Conservation (phyloP, 768 basidiomycete species). For the Coprinopsis strossmayeri region DNA sequence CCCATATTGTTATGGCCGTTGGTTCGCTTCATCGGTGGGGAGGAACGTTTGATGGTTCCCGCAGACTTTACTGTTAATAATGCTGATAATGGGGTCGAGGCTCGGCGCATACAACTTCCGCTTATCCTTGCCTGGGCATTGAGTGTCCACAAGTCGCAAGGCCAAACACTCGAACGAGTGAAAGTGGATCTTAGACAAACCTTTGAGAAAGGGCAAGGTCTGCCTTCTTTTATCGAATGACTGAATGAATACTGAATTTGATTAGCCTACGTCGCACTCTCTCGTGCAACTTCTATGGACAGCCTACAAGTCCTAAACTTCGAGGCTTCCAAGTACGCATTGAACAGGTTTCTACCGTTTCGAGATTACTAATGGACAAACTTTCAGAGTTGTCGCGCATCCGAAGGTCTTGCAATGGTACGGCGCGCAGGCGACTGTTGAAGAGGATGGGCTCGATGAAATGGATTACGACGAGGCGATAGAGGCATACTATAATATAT, state of each 20-base stretch:
- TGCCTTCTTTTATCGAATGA: not conserved
- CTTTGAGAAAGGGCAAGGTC: conserved; percentile 81
- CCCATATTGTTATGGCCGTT: conserved; percentile 43
- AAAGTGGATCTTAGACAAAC: conserved; percentile 69
- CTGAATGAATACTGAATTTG: not conserved
- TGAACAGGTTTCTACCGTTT: not conserved
- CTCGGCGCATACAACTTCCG: conserved; percentile 46
- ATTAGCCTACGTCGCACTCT: conserved; percentile 61
- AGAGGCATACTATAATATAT: conserved; percentile 23
- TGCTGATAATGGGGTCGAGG: conserved; percentile 51
- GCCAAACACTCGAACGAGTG: conserved; percentile 81
- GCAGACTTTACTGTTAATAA: conserved; percentile 60
- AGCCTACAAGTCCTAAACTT: conserved; percentile 63
- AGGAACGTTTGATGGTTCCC: conserved; percentile 42
- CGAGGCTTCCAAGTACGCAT: conserved; percentile 45
- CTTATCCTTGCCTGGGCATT: conserved; percentile 86
- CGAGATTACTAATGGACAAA: conserved; percentile 1
- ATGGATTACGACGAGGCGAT: conserved; percentile 32
- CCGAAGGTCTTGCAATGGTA: conserved; percentile 59
- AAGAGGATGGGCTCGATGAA: conserved; percentile 14
- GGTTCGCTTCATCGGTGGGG: conserved; percentile 49
- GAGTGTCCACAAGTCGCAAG: conserved; percentile 86
- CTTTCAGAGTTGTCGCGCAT: conserved; percentile 54
- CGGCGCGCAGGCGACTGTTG: conserved; percentile 12
- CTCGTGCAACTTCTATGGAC: conserved; percentile 64